These are phyloP conservation scores for Rosa chinensis DNA, from an alignment of 306 rosid genomes.

Conservation along the genomic window DNA sequence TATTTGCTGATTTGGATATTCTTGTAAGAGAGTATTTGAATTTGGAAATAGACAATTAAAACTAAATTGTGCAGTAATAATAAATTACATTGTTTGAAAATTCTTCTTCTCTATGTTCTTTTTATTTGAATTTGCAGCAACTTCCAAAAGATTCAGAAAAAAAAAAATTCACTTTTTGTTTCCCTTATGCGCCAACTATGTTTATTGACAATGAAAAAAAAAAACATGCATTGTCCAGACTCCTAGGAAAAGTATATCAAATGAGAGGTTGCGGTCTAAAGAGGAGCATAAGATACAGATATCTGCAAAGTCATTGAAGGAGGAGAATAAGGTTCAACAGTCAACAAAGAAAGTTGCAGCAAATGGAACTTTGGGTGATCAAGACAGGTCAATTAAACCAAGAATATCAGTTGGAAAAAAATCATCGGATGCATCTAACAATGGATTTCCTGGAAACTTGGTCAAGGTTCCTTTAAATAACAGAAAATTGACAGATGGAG, in stretches of 20 bases:
- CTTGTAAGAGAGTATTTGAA: not conserved
- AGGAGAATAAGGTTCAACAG: slow-evolving; percentile 54
- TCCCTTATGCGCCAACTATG: slow-evolving; percentile 9
- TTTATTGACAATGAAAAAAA: slow-evolving; percentile 12
- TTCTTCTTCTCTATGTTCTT: not conserved
- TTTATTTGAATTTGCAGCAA: not conserved
- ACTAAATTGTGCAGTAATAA: not conserved
- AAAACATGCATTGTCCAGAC: slow-evolving; percentile 42
- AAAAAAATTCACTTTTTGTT: not conserved
- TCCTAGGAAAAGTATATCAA: slow-evolving; percentile 76
- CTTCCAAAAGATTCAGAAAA: not conserved
- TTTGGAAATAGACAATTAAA: not conserved
- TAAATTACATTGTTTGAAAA: slow-evolving; percentile 6
- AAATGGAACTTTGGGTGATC: slow-evolving; percentile 58
- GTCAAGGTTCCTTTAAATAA: slow-evolving; percentile 63
- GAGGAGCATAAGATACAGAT: slow-evolving; percentile 62
- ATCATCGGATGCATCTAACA: slow-evolving; percentile 52
- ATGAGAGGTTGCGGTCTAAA: slow-evolving; percentile 64
- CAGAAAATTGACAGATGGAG: slow-evolving; percentile 68
- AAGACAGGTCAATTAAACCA: slow-evolving; percentile 53
- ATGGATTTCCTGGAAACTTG: slow-evolving; percentile 70
- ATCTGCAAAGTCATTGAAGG: slow-evolving; percentile 52
- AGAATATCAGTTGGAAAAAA: slow-evolving; percentile 58
- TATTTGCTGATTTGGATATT: slow-evolving; percentile 15
- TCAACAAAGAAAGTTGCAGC: slow-evolving; percentile 53